Evolutionary conservation across 2,329 filamentous ascomycete genomes (phyloP).

Genomic region (Stenocarpella maydis): DNA sequence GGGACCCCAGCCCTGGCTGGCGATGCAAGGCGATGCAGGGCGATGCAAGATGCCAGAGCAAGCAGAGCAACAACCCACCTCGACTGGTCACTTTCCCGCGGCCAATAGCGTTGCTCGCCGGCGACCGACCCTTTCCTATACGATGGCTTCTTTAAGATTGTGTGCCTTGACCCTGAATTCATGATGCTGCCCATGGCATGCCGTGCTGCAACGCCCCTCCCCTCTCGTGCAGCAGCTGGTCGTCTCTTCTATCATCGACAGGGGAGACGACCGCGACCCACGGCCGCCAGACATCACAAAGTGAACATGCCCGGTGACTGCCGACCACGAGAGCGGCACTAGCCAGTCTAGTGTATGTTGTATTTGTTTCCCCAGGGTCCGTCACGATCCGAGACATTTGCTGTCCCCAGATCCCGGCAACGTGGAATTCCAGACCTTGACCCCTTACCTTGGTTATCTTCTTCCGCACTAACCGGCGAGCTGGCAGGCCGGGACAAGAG

Average conservation of each 20-base stretch:
- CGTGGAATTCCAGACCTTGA: not conserved
- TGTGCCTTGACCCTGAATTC: slow-evolving; percentile 1
- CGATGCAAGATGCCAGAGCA: not conserved
- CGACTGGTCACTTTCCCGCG: slow-evolving; percentile 23
- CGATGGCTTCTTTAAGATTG: not conserved
- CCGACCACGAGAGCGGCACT: not conserved
- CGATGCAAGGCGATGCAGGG: too few species aligned
- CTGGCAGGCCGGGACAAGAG: slow-evolving; percentile 18
- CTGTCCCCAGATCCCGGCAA: not conserved
- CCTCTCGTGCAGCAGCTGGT: not conserved
- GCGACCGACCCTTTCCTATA: slow-evolving; percentile 20
- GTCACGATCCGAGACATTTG: slow-evolving; percentile 15
- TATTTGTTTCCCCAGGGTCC: not conserved
- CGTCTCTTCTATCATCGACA: not conserved
- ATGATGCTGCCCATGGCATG: not conserved
- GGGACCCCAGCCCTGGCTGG: slow-evolving; percentile 3
- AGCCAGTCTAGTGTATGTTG: too few species aligned
- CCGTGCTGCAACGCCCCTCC: not conserved
- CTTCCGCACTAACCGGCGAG: slow-evolving; percentile 1
- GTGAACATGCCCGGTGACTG: slow-evolving; percentile 6
- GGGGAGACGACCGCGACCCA: not conserved
- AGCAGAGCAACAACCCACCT: slow-evolving; percentile 5
- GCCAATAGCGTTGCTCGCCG: slow-evolving; percentile 17
- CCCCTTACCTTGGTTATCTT: not conserved
- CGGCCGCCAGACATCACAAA: too few species aligned